Evolutionary conservation across 2,329 filamentous ascomycete species (phyloP), one percentile per base, ranked within the genome.

Genomic region (Didymella keratinophila): DNA sequence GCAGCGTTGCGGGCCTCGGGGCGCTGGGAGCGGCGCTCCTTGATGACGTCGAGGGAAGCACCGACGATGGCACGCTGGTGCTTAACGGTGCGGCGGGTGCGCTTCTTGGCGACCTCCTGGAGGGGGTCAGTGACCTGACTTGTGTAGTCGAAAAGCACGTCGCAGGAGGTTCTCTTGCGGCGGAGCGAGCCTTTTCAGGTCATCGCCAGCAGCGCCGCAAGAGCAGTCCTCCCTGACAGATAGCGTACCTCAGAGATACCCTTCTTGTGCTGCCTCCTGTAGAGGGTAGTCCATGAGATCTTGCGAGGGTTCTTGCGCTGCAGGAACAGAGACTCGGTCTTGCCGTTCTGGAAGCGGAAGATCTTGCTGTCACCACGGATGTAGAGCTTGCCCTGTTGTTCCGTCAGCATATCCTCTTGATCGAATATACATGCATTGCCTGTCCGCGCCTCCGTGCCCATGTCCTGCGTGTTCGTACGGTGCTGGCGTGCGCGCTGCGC

Each of bases 251-350:
- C 95, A 87, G 94, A 96, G 85, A 98, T 96, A 90, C 95, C 95
- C 93, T 99, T 99, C 88, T 93, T 95, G 90, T 97, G 94, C 86
- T 96, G 92, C 84, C 94, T 91, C 83, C 95, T 90, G 92, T 92
- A 99, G 70, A 99, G 91, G 77, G 93, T 89, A 73, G 95, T 99
- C 95, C 95, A 99, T 75, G 94, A 89, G 83, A 99, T 98, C 82
- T 94, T 93, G 83, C 95, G 94, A 81, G 95, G 95, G 89, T 99
- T 99, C 92, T 99, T 99, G 88, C 95, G 94, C 89, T 99, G 95
- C 76, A 98, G 92, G 89, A 99, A 99, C 74, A 99, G 92, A 73
- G 93, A 97, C 86, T 99, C 95, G 84, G 92, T 94, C 87, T 99
- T 99, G 87, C 95, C 93, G 85, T 96, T 97, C 85, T 97, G 93